A percentile compares a stretch with the other conserved stretches of the same genome.
phyloP scores from a whole-genome alignment of 148 eudicot genomes.

The Simmondsia chinensis region DNA sequence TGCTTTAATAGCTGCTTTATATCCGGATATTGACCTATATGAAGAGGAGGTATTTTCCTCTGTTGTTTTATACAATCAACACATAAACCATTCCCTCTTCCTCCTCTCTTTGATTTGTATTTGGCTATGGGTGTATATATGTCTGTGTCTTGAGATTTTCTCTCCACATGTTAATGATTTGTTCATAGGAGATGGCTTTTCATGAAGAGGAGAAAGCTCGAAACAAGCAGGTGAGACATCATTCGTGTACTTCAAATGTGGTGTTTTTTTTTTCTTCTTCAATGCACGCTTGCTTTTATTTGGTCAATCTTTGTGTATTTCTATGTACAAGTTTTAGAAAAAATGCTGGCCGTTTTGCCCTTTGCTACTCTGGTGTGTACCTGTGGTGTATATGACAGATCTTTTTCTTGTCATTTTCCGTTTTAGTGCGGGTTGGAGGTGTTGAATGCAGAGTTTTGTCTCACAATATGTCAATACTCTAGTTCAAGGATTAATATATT shows the following conservation, averaged over 20 bases:
- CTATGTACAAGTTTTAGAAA: too few species aligned
- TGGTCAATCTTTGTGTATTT: background rate
- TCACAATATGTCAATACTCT: too few species aligned
- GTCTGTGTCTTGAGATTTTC: background rate
- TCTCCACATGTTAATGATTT: constrained; percentile 1
- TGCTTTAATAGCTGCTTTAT: constrained; percentile 52
- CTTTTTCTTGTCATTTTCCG: too few species aligned
- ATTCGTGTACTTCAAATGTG: background rate
- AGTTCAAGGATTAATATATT: too few species aligned
- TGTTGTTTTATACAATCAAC: background rate
- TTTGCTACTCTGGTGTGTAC: too few species aligned
- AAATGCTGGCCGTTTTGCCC: too few species aligned
- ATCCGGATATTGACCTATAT: constrained; percentile 67
- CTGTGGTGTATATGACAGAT: too few species aligned
- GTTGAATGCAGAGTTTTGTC: too few species aligned
- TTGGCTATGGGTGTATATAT: background rate
- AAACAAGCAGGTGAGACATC: constrained; percentile 54
- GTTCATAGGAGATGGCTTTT: constrained; percentile 61
- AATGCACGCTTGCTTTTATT: background rate
- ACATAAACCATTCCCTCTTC: background rate
- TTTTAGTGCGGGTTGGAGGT: too few species aligned
- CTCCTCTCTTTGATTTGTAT: background rate
- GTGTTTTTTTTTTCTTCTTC: background rate
- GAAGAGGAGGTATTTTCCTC: constrained; percentile 65
- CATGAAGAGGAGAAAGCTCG: constrained; percentile 71